Base-by-base conservation (phyloP, 2,329 filamentous ascomycete species). In the Ophiostoma triangulosporum region DNA sequence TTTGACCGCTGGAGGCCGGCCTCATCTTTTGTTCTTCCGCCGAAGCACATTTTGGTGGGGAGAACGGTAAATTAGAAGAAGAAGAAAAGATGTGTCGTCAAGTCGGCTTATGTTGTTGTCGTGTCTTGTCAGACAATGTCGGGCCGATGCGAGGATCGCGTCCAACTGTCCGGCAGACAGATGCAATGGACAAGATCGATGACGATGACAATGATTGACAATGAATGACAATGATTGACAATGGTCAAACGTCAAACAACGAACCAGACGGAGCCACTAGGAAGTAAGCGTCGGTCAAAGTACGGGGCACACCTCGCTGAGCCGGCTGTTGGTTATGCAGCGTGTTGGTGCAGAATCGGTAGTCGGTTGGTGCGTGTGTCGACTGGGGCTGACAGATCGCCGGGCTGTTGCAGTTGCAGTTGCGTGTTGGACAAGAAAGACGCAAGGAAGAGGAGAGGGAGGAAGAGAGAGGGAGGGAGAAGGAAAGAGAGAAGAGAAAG, bases 1-100 rank as follows among this genome's bases (percentile, higher is more conserved):
- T 79, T 73, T 57, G 80, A 83, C 62, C 78, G 79, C 57, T 74
- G 71, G 26, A 66, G 68, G 59, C 72, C 73, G 61, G 70, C 72
- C 61, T 73, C 71, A 59, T 72, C 67, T 61, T 72, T 73, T 54
- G 73, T 71, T 60, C 77, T 72, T 59, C 70, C 68, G 57, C 80
- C 78, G 66, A 85, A 84, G 67, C 81, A 85, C 81, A 85, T 85
- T 56, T 58, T 72, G 63, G 14, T n/a, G 22, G 12, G 27, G 14
- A 38, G 24, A 36, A 38, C 24, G 24, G 2, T 9, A 38, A 27
- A 35, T 4, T 32, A 35, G 24, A n/a, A 46, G 17, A 38, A 35
- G 33, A 51, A 29, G 29, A 50, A n/a, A 26, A 38, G 15, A 11
- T n/a, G n/a, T n/a, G n/a, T n/a, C n/a, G n/a, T n/a, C n/a, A n/a